Evolutionary conservation across 2,329 filamentous ascomycete genomes (phyloP).

Genomic region (Chaetothyriales sp.): DNA sequence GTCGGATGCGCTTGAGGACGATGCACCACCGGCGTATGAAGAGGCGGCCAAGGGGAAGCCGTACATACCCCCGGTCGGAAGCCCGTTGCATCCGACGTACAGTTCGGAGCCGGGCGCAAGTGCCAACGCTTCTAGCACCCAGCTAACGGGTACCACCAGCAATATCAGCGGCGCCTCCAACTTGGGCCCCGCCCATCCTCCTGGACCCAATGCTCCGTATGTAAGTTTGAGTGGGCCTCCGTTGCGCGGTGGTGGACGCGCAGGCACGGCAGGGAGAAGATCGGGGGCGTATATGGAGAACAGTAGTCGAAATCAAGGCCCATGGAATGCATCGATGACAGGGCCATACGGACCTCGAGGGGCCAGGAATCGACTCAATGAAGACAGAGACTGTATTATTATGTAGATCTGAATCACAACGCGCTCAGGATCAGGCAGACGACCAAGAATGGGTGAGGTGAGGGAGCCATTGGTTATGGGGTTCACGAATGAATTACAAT

Average conservation of each 20-base stretch:
- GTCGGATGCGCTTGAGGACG: constrained; percentile 30
- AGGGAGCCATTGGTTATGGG: background rate
- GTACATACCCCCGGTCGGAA: constrained; percentile 38
- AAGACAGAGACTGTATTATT: constrained; percentile 12
- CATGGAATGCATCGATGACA: constrained; percentile 2
- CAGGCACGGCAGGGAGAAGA: constrained; percentile 7
- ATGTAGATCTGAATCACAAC: constrained; percentile 4
- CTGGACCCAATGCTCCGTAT: constrained; percentile 9
- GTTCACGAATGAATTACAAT: background rate
- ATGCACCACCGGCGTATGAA: constrained; percentile 52
- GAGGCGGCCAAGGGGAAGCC: constrained; percentile 45
- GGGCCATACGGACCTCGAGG: background rate
- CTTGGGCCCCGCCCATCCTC: constrained; percentile 7
- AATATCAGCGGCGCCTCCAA: constrained; percentile 7
- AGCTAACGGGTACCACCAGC: constrained; percentile 9
- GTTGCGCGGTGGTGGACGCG: background rate
- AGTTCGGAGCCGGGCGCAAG: constrained; percentile 7
- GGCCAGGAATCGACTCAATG: constrained; percentile 2
- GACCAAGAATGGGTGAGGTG: background rate
- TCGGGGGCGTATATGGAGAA: constrained; percentile 11
- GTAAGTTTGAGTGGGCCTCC: background rate
- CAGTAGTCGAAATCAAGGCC: constrained; percentile 4
- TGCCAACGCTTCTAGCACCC: constrained; percentile 10
- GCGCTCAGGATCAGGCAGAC: background rate
- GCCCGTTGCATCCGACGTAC: constrained; percentile 28